Evolutionary conservation across 2,329 filamentous ascomycete species (phyloP).

Genomic region (Fusarium algeriense): DNA sequence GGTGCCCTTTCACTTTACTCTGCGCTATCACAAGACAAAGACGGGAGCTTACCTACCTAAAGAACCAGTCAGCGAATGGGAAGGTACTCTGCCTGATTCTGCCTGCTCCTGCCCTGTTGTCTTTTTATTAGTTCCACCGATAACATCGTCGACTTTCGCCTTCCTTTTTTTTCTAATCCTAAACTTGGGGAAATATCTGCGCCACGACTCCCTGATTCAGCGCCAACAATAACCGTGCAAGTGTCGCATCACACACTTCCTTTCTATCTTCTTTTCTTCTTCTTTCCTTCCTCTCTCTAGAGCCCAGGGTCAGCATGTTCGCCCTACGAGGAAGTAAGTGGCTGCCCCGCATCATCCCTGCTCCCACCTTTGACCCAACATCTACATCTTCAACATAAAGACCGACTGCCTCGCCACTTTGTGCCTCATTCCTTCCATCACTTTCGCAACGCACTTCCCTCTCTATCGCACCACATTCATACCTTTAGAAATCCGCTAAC

Average conservation of each 20-base stretch:
- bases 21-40: constrained; percentile 12
- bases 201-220: constrained; percentile 15
- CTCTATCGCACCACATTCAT: not conserved
- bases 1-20: not conserved
- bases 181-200: constrained; percentile 6
- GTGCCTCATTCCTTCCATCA: not conserved
- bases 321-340: constrained; percentile 56
- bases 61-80: constrained; percentile 17
- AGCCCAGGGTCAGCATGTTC: constrained; percentile 51
- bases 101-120: constrained; percentile 33
- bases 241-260: constrained; percentile 7
- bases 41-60: constrained; percentile 1
- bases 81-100: constrained; percentile 19
- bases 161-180: constrained; percentile 13
- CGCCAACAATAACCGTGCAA: constrained; percentile 3
- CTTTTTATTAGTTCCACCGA: constrained; percentile 32
- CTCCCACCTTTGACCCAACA: constrained; percentile 28
- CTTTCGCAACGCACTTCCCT: not conserved
- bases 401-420: constrained; percentile 13
- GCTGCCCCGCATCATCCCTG: constrained; percentile 39
- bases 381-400: constrained; percentile 18
- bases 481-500: constrained; percentile 25
- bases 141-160: constrained; percentile 30
- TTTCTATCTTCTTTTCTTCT: constrained; percentile 5
- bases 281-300: constrained; percentile 11